Conservation (phyloP, 2,329 filamentous ascomycete species). For the Nothophaeocryptopus gaeumannii region DNA sequence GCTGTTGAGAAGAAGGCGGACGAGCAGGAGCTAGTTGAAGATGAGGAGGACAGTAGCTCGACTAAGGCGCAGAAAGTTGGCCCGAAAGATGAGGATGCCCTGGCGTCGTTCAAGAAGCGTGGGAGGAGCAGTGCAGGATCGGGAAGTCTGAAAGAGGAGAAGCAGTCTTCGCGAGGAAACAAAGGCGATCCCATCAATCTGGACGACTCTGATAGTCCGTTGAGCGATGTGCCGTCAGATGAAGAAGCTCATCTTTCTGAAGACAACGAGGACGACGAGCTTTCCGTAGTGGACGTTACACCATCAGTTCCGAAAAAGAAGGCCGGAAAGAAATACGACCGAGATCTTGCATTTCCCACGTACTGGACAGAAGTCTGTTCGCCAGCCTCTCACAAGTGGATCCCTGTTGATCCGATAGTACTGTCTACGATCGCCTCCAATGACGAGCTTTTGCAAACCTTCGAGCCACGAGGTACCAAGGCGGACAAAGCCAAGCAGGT, state of each 20-base stretch:
- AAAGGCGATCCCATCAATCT: conserved; percentile 43
- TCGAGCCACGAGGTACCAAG: conserved; percentile 79
- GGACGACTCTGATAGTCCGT: conserved; percentile 49
- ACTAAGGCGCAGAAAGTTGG: conserved; percentile 18
- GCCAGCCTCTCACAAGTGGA: conserved; percentile 72
- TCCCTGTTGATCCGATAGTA: conserved; percentile 74
- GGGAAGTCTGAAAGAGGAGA: conserved; percentile 14
- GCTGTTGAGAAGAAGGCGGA: conserved; percentile 16
- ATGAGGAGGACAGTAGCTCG: neutral
- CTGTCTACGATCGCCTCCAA: conserved; percentile 68
- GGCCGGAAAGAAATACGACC: conserved; percentile 59
- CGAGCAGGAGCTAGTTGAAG: conserved; percentile 12
- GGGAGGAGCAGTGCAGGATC: too few species aligned
- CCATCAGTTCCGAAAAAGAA: conserved; percentile 44
- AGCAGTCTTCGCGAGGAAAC: conserved; percentile 28
- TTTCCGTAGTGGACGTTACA: conserved; percentile 59
- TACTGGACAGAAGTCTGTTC: conserved; percentile 94
- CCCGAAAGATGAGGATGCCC: conserved; percentile 17
- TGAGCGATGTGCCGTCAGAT: conserved; percentile 44
- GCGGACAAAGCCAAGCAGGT: conserved; percentile 85
- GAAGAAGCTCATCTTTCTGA: conserved; percentile 33
- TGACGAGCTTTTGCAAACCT: conserved; percentile 66
- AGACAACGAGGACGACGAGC: conserved; percentile 54
- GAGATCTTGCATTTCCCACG: conserved; percentile 76
- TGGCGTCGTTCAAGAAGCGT: neutral